These are phyloP conservation scores for Backusella tuberculispora DNA, from an alignment of 192 early-diverging fungal species.

Conservation along the genomic window DNA sequence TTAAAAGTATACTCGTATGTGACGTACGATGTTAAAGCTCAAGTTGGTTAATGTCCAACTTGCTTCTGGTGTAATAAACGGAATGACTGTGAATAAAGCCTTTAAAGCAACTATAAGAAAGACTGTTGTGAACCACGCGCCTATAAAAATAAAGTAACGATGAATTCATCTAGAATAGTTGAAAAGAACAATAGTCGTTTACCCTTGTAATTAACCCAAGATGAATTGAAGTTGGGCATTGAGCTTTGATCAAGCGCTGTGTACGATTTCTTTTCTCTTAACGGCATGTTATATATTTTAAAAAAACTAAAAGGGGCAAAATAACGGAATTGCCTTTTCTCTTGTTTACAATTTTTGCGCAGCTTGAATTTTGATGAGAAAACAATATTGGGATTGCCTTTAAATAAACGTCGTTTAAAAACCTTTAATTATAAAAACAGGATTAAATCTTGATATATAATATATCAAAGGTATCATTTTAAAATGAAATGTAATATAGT, in stretches of 20 bases:
- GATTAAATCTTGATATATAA: no score
- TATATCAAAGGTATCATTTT: no score
- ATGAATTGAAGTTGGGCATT: slow-evolving; percentile 64
- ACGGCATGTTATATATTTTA: not conserved
- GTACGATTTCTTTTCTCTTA: slow-evolving; percentile 18
- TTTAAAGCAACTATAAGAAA: slow-evolving; percentile 82
- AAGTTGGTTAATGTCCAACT: slow-evolving; percentile 98
- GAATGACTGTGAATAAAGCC: slow-evolving; percentile 81
- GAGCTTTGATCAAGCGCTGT: slow-evolving; percentile 53
- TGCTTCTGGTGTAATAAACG: slow-evolving; percentile 89
- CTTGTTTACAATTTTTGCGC: no score
- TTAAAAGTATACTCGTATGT: not conserved
- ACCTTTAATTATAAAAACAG: no score
- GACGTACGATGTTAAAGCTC: slow-evolving; percentile 81
- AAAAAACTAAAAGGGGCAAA: not conserved
- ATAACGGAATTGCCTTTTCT: no score
- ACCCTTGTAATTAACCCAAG: slow-evolving; percentile 68
- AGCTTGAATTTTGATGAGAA: no score
- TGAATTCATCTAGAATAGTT: no score
- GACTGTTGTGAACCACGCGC: slow-evolving; percentile 90
- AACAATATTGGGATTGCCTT: no score
- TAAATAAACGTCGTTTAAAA: no score
- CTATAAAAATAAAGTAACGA: slow-evolving; percentile 44
- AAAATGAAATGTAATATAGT: no score
- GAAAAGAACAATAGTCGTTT: not conserved